These are phyloP conservation scores for Lachancea kluyveri DNA, from an alignment of 805 yeast genomes.

Conservation along the genomic window DNA sequence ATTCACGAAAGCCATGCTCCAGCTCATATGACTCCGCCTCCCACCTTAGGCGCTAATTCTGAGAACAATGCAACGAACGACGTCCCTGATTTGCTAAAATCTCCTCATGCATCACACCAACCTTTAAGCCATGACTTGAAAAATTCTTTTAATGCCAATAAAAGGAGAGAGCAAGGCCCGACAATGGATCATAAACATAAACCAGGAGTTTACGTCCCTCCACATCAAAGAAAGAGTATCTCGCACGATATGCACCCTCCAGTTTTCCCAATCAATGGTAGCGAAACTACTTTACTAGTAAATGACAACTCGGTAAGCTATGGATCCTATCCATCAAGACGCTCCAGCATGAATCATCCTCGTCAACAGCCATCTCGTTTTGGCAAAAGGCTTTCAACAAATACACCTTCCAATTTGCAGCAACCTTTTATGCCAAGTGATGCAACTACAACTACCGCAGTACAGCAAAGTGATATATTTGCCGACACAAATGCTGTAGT, in stretches of 20 bases:
- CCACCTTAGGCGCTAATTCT: slow-evolving; percentile 6
- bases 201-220: slow-evolving; percentile 41
- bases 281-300: slow-evolving; percentile 23
- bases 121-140: slow-evolving; percentile 1
- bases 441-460: slow-evolving; percentile 22
- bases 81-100: slow-evolving; percentile 28
- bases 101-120: slow-evolving; percentile 15
- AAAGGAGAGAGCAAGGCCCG: slow-evolving; percentile 3
- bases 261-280: slow-evolving; percentile 4
- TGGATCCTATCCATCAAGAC: slow-evolving; percentile 10
- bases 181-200: slow-evolving; percentile 13
- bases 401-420: slow-evolving; percentile 1
- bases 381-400: too few relatives aligned
- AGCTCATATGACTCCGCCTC: slow-evolving; percentile 15
- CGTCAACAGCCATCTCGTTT: too few relatives aligned
- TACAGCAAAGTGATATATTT: slow-evolving; percentile 25
- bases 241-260: background rate
- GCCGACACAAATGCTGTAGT: slow-evolving; percentile 25
- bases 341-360: slow-evolving; percentile 2
- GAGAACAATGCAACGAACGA: slow-evolving; percentile 7
- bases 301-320: slow-evolving; percentile 18
- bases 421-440: slow-evolving; percentile 15
- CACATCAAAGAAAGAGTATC: slow-evolving; percentile 43
- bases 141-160: slow-evolving; percentile 4
- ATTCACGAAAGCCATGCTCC: slow-evolving; percentile 10